Base-by-base conservation (phyloP, 495 filamentous ascomycete species). In the Chaetomidium leptoderma region DNA sequence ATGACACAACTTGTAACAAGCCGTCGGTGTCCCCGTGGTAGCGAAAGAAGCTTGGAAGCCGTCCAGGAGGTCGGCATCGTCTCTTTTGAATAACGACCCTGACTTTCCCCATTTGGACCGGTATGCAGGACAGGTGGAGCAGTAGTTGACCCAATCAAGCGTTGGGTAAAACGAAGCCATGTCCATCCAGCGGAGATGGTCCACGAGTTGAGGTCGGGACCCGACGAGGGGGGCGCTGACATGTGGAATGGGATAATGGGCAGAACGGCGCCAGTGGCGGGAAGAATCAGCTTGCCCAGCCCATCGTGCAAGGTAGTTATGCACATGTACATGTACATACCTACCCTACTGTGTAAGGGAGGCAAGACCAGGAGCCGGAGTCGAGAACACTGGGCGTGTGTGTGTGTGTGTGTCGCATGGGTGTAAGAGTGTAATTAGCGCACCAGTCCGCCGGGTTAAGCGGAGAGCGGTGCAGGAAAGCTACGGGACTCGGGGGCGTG, bases 41-140 rank as follows among this genome's bases (percentile, higher is more conserved):
- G n/a, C n/a, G 46, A 53, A 44, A n/a, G 36, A 55, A 29, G 17
- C 29, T 26, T 40, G 43, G 39, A n/a, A 10, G 50, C 13, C 26
- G 36, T 27, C 27, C 42, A 47, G 17, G 11, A 3, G 32, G 50
- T 54, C 23, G 55, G 33, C 29, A 48, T 55, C 51, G 50, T 49
- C 51, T 55, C 55, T 58, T 53, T 36, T 62, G 40, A 57, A 55
- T 17, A 50, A 43, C 27, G 17, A 27, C 26, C 19, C 40, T 11
- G 17, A 53, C 36, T 54, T 52, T 50, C 60, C 60, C 19, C 36
- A 51, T 63, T 44, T 26, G 60, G 60, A 55, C 36, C 35, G 33
- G 57, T 46, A 37, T 63, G 60, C 60, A 63, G 60, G 19, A 32
- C 23, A 6, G 36, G 55, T 58, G 60, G 55, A 59, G 55, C 17